Base-by-base conservation (phyloP, 1,284 basidiomycete genomes). In the Neonothopanus nambi region DNA sequence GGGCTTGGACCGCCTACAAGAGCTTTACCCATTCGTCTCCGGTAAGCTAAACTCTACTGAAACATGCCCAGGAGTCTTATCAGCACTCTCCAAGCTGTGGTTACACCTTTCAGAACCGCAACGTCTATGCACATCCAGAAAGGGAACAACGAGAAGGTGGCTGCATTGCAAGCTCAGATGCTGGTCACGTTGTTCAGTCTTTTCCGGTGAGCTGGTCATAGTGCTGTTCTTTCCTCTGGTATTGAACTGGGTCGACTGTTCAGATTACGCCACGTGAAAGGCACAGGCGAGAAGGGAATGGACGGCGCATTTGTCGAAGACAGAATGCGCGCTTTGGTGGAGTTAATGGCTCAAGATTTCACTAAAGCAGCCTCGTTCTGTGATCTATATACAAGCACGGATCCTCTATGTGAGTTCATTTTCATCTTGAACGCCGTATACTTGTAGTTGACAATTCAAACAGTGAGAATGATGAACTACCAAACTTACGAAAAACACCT, bases 131-230 rank as follows among this genome's bases (percentile, higher is more conserved):
- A 33, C 30, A 11, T 33, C 13, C 30, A 33, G 30, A 33, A 9
- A 33, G 30, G 8, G 8, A 79, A 79, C 48, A 72, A 78, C 55
- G 65, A 64, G 52, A 76, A 75, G 49, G 70, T 79, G 8, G 51
- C 69, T 1, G 65, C 68, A 0, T 60, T 80, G 3, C 72, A 71
- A 49, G 56, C 72, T 12, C 67, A 74, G 58, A 79, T 79, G 75
- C 71, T 70, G 54, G 71, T 72, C 38, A 73, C 76, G 70, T 74
- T 79, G 69, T 59, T 61, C 5, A 64, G 66, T 1, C 65, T 79
- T 23, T 44, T 43, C 30, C 26, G 37, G 33, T 51, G n/a, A 13
- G 50, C 15, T 15, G 13, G 23, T 23, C 11, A 28, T 11, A n/a
- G n/a, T n/a, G 38, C 20, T 42, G 0, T 7, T 37, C 11, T 24